Evolutionary conservation across 192 early-diverging fungal genomes (phyloP), one percentile per base, ranked within the genome.

Genomic region (Chytriomyces sp.): DNA sequence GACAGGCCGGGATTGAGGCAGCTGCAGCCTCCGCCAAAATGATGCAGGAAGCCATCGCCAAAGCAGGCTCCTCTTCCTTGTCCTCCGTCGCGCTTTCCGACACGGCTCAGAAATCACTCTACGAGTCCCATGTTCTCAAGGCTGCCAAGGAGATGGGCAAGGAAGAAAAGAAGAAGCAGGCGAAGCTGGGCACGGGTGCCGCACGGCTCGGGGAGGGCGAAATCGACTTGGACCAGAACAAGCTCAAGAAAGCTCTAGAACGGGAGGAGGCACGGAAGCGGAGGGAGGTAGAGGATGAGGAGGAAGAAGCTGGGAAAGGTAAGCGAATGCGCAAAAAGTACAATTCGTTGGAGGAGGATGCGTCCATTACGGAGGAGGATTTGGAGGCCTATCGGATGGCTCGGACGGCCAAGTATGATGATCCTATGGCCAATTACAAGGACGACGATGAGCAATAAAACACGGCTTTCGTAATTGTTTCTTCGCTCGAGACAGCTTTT

Each of bases 1-100:
- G 92, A n/a, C 68, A 77, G 12, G 88, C 88, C 31, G 89, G 91
- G 14, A 91, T 91, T 53, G 92, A 92, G 31, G 92, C 91, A 25
- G 81, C 82, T 49, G 71, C 77, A 49, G 71, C 82, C 37, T 77
- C 86, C 8, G 75, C 69, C 12, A 74, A 40, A 54, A 56, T 84
- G 22, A 36, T 81, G 56, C 63, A 68, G 55, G 69, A 41, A 30
- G 28, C 12, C 34, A 14, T 36, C 8, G 33, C 25, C 30, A 61
- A 61, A 32, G 59, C 59, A 36, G 31, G 54, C 38, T 40, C 53
- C 55, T 34, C 7, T 12, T 32, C 75, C 57, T 36, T 40, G 57
- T 10, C 74, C 3, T 57, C 59, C 8, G 14, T 41, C 31, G 4
- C 10, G 22, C 5, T 25, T 54, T 8, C 40, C n/a, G 61, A 34